Base-by-base conservation (phyloP, 169 alveolate species). In the Blepharisma undulans region DNA sequence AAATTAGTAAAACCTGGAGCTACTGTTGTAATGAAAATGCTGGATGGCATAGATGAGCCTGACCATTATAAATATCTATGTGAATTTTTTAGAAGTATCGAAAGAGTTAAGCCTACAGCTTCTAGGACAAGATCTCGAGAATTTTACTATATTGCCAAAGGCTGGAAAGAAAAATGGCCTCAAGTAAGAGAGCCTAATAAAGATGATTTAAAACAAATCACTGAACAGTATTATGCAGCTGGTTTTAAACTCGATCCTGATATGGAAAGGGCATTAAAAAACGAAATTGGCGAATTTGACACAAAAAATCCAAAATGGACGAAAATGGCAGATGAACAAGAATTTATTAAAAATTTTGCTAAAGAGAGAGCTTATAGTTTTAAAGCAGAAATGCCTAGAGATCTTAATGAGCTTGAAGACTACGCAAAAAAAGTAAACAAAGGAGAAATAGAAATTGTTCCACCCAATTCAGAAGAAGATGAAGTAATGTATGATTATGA, bases 31-130 rank as follows among this genome's bases (percentile, higher is more conserved):
- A 91, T 91, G 92, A 91, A 91, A 48, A 87, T 86, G 22, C 90
- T 86, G 12, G 66, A 19, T 82, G 92, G 85, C 16, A 59, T 22
- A 4, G 32, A 36, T 76, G 90, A 87, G 71, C 71, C 59, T 61
- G 84, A 72, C 21, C 34, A 12, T 86, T 86, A 79, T 86, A 72
- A 30, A 22, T 25, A 21, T 66, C 7, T 86, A 19, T 22, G 29
- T 22, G 30, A 60, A 19, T 66, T 32, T 71, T 91, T 91, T 59
- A 59, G 61, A 59, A 61, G 78, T 18, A 66, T 91, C 86, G 59
- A 48, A 34, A 86, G 94, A 79, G 94, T 91, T 19, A 91, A 91
- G 30, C 94, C 94, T 32, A 66, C 71, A 60, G 92, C 92, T 78
- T 77, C 92, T 18, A 36, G 92, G 34, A 59, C 72, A 10, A 48